These are phyloP conservation scores for Penicillium thymicola DNA, from an alignment of 2,329 filamentous ascomycete species.

Conservation along the genomic window DNA sequence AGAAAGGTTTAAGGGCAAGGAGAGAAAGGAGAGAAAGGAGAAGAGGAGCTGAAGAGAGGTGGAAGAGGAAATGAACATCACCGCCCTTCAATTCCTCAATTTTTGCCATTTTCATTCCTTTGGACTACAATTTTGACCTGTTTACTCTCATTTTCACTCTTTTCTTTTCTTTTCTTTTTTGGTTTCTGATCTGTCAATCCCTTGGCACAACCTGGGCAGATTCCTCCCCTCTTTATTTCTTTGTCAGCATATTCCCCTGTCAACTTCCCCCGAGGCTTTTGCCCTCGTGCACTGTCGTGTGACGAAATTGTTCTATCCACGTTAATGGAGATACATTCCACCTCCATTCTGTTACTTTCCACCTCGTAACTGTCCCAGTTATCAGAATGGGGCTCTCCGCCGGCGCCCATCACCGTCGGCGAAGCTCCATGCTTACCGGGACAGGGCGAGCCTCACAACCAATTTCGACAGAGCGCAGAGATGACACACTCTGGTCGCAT, in stretches of 20 bases:
- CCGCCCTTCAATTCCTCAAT: background rate
- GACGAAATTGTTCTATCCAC: constrained; percentile 12
- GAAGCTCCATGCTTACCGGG: constrained; percentile 37
- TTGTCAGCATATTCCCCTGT: constrained; percentile 9
- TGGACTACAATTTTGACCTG: background rate
- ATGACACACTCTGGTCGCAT: constrained; percentile 27
- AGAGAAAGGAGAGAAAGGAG: background rate
- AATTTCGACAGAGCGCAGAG: constrained; percentile 33
- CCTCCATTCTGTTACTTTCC: constrained; percentile 9
- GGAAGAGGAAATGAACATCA: background rate
- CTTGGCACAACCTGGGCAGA: background rate
- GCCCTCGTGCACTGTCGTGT: constrained; percentile 14
- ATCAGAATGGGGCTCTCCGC: constrained; percentile 35
- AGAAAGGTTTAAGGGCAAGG: background rate
- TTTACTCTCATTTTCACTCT: background rate
- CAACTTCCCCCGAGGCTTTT: background rate
- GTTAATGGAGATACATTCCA: constrained; percentile 18
- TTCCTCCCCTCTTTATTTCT: constrained; percentile 1
- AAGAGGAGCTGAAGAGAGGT: background rate
- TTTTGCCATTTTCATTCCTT: background rate
- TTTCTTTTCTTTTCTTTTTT: background rate
- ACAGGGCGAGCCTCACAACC: constrained; percentile 51
- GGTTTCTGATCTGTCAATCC: background rate
- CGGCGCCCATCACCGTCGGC: constrained; percentile 38
- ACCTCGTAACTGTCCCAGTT: constrained; percentile 9